Evolutionary conservation across 23 red algal species (phyloP), one percentile per base, ranked within the genome.

Genomic region (Gracilaria domingensis): DNA sequence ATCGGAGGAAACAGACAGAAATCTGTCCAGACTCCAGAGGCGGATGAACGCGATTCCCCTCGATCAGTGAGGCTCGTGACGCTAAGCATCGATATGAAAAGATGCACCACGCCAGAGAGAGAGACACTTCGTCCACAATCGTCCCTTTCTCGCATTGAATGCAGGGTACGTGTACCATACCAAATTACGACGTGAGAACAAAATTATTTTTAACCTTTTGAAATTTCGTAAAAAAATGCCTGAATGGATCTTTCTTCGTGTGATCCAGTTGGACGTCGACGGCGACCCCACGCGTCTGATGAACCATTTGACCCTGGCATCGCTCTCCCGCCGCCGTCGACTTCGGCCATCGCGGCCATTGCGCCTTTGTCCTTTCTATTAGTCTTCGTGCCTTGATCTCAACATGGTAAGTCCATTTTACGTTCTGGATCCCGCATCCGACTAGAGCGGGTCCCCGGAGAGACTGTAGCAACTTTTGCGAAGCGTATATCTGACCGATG

Each of bases 361-460:
- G 24, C 23, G 26, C 23, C 24, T 12, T 25, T 4, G 2, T 2
- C 24, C 9, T 24, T 62, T 62, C 24, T 28, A 4, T 4, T 30
- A 62, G 6, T 29, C 59, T 30, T 62, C 26, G 59, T 24, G 59
- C 26, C 24, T 62, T 62, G 67, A 73, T 73, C 67, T 37, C 67
- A 73, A 39, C 35, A 73, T 73, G 67, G 67, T 73, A 73, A 73
- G 67, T 73, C 17, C 30, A 73, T 73, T 62, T 5, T 18, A 55
- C 9, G 51, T 42, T 1, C 2, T 35, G 8, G 7, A 44, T 37
- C 4, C 34, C 4, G 9, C 24, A 24, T 73, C 21, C 35, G 11
- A 24, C 4, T 35, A 8, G 2, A 73, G 18, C 1, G 18, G 1
- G 1, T 55, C 51, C 17, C 1, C 11, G 17, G 51, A 16, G 9